Conservation (phyloP, 2,329 filamentous ascomycete genomes). For the Ampelomyces quisqualis region DNA sequence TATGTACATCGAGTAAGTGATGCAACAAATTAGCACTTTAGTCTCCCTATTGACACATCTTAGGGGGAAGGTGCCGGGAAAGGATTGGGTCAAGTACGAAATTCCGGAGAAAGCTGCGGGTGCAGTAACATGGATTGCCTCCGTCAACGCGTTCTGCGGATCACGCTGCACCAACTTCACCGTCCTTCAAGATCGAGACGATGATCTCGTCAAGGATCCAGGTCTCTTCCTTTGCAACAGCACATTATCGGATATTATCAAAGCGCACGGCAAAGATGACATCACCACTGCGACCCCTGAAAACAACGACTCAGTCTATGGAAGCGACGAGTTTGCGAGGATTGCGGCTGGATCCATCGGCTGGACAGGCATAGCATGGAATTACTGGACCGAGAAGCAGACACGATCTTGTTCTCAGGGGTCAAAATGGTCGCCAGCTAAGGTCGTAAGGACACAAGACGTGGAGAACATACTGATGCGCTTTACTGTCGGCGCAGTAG, state of each 20-base stretch:
- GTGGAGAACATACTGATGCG: slow-evolving; percentile 30
- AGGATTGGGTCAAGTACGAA: slow-evolving; percentile 16
- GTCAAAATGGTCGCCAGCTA: slow-evolving; percentile 28
- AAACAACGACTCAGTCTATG: slow-evolving; percentile 26
- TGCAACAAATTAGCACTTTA: no score
- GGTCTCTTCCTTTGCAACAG: slow-evolving; percentile 36
- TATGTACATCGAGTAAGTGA: slow-evolving; percentile 21
- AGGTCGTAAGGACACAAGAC: slow-evolving; percentile 1
- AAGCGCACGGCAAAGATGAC: slow-evolving; percentile 15
- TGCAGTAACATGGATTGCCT: slow-evolving; percentile 30
- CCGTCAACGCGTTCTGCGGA: slow-evolving; percentile 21
- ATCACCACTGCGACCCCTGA: slow-evolving; percentile 15
- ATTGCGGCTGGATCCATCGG: slow-evolving; percentile 35
- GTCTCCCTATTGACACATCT: no score
- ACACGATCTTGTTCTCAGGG: slow-evolving; percentile 23
- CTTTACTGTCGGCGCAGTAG: slow-evolving; percentile 35
- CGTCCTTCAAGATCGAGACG: slow-evolving; percentile 23
- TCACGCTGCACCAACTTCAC: slow-evolving; percentile 40
- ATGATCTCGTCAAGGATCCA: slow-evolving; percentile 7
- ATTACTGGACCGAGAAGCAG: slow-evolving; percentile 17
- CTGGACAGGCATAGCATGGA: slow-evolving; percentile 32
- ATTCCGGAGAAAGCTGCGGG: slow-evolving; percentile 21
- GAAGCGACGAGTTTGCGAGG: slow-evolving; percentile 29
- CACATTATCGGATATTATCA: slow-evolving; percentile 16
- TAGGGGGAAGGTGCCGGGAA: slow-evolving; percentile 10